These are phyloP conservation scores for Solanum chmielewskii DNA, from an alignment of 257 asterid genomes.

Conservation along the genomic window DNA sequence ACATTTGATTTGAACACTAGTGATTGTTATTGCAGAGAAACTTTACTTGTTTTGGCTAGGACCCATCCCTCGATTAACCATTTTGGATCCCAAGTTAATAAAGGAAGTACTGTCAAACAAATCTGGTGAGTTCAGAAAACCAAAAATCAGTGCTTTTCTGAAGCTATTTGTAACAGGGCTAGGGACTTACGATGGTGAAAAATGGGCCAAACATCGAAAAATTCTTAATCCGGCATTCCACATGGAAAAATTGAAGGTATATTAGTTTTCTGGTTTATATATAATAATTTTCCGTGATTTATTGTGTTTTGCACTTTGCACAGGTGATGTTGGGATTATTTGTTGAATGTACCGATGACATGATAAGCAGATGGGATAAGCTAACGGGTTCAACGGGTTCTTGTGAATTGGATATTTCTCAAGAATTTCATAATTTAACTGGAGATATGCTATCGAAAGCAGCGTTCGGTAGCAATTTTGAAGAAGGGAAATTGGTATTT, in stretches of 20 bases:
- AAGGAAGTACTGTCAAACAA: constrained; percentile 3
- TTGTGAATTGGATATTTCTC: constrained; percentile 4
- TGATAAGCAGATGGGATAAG: constrained; percentile 6
- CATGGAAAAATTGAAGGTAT: constrained; percentile 18
- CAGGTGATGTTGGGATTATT: constrained; percentile 3
- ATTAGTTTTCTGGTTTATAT: not conserved
- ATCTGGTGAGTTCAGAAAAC: constrained; percentile 1
- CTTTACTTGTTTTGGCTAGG: not conserved
- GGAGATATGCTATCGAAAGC: constrained; percentile 11
- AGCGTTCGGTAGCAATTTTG: constrained; percentile 10
- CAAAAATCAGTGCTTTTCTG: not conserved
- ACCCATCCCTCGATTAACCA: constrained; percentile 4
- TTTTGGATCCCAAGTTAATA: constrained; percentile 13
- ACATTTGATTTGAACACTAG: not conserved
- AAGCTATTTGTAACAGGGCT: constrained; percentile 18
- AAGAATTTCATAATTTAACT: constrained; percentile 4
- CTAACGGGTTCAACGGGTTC: not conserved
- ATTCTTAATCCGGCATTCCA: constrained; percentile 26
- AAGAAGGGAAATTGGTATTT: constrained; percentile 11
- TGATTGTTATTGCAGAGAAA: not conserved
- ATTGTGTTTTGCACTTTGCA: not conserved
- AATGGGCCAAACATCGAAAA: constrained; percentile 21
- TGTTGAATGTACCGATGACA: not conserved
- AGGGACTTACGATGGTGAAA: constrained; percentile 24
- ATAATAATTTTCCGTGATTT: no score